Base-by-base conservation (phyloP, 1,139 yeast species). In the Pichia terricola region DNA sequence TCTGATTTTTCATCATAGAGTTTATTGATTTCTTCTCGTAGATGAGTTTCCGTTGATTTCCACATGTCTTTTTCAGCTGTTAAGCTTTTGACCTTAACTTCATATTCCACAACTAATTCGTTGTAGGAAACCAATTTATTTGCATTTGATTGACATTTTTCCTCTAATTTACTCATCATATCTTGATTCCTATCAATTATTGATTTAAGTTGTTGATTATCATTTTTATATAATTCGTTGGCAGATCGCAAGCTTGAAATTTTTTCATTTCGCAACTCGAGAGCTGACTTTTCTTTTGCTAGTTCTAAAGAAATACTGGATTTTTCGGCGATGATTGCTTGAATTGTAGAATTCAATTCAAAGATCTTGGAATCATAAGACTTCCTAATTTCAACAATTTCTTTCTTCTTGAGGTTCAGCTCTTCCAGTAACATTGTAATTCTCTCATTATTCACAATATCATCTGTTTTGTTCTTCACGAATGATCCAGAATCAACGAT, bases 1-100 rank as follows among this genome's bases (percentile, higher is more conserved):
- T 78, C 73, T 9, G 72, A 63, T 54, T 79, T 79, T 56, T 87
- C 95, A 5, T 69, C 69, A 42, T 70, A 65, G 46, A 84, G 65
- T 35, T 69, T 73, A 4, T 66, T 63, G 40, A 78, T 69, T 48
- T 83, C 91, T 28, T 66, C 66, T 34, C 72, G 64, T 41, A 83
- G 62, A n/a, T 82, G 68, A 16, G 64, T 60, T 49, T 79, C 81
- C 34, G 75, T 59, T 0, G 77, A 58, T 40, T 66, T 63, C 66
- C 77, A 68, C 40, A 80, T 58, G 2, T 68, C 64, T 48, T 71
- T 74, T 53, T 84, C 91, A 1, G 81, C 75, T 48, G 67, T 64
- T 42, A 80, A 63, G 45, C 73, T 75, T 26, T 69, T 68, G 10
- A 76, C 52, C 37, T 74, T 73, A 10, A 73, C 63, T 35, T 70